Base-by-base conservation (phyloP, 2,329 filamentous ascomycete genomes). In the Trichoderma arundinaceum region DNA sequence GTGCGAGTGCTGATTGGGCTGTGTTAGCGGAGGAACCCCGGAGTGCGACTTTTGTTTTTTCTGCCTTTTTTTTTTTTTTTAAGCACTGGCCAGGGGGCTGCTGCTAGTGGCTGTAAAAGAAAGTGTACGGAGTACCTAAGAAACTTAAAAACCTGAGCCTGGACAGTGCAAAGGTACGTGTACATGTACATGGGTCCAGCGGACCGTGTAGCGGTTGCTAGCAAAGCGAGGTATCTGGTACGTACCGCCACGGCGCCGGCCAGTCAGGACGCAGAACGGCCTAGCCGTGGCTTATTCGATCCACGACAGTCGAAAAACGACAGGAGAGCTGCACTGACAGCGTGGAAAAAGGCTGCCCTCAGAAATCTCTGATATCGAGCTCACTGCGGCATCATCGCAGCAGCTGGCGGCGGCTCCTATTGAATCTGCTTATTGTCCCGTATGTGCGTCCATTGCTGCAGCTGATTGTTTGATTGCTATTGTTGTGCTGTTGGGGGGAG, bases 291-390 rank as follows among this genome's bases (percentile, higher is more conserved):
- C 76, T 76, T 77, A 76, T 77, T 77, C 76, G 74, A 74, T 76
- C 76, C 75, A 77, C 75, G 75, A 77, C 76, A 77, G 72, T 76
- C 70, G 72, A 77, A 77, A 77, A 76, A 71, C 75, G 71, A 76
- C 73, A 75, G 73, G 73, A 75, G 75, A 74, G 67, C 58, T 49
- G 53, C 65, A 57, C 65, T 66, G 58, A 64, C 66, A 65, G 58
- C 54, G 59, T 67, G 63, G 64, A 67, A 64, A 66, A 51, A 63
- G 54, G 54, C 58, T 19, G 64, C 64, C 51, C 35, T 41, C 53
- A 46, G 61, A 69, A 68, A 66, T 68, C 67, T 72, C 67, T 71
- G 71, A 69, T 70, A 68, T 68, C 58, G 66, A 58, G 44, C 60
- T 62, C 59, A 62, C 38, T 61, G 53, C 58, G 63, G 58, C 70